Evolutionary conservation across 1,139 yeast species (phyloP).

Genomic region (Geotrichum carabidarum): DNA sequence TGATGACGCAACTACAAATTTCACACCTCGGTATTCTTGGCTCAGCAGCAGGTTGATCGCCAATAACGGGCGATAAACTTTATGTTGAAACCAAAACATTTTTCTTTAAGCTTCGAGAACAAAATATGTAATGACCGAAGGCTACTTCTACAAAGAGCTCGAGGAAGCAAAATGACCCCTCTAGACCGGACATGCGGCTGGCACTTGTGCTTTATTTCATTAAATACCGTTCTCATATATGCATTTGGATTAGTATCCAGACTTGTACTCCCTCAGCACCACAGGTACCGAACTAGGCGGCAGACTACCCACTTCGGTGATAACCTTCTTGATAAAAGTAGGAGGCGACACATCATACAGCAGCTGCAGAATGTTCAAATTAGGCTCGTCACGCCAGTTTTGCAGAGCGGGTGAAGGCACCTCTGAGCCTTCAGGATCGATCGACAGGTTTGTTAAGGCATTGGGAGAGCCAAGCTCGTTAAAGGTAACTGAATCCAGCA

Average conservation of each 20-base stretch:
- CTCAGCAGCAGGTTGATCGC: no score
- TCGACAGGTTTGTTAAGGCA: slow-evolving; percentile 54
- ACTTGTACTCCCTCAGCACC: slow-evolving; percentile 84
- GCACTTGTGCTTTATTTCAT: no score
- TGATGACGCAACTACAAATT: no score
- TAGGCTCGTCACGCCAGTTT: slow-evolving; percentile 60
- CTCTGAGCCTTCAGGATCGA: slow-evolving; percentile 32
- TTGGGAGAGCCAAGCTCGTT: slow-evolving; percentile 89
- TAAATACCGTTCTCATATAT: no score
- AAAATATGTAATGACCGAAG: no score
- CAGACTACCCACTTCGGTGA: slow-evolving; percentile 91
- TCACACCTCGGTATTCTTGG: no score
- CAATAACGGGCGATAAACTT: no score
- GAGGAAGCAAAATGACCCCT: no score
- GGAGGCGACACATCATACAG: slow-evolving; percentile 95
- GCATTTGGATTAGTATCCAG: slow-evolving; percentile 34
- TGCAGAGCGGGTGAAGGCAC: slow-evolving; percentile 43
- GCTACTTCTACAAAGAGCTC: no score
- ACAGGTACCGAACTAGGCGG: slow-evolving; percentile 98
- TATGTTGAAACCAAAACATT: no score
- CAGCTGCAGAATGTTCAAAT: slow-evolving; percentile 71
- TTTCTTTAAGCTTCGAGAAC: no score
- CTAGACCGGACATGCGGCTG: no score
- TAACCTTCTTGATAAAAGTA: slow-evolving; percentile 84
- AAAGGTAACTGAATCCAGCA: slow-evolving; percentile 86